Base-by-base conservation (phyloP, 139 green algal species). In the Pycnococcus provasolii region DNA sequence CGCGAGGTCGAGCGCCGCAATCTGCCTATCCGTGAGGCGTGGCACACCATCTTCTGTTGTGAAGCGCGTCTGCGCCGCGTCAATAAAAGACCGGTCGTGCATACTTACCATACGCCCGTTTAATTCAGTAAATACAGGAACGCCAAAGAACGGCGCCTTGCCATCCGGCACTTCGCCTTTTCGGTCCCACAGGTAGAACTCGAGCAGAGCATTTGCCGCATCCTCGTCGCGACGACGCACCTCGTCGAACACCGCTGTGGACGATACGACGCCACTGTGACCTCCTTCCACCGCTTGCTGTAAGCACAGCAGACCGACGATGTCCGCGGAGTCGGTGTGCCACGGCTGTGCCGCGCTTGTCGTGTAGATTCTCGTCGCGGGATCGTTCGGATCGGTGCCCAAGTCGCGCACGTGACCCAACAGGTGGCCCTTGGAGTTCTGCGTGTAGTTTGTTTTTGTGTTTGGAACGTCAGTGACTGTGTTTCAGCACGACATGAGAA, bases 401-500 rank as follows among this genome's bases (percentile, higher is more conserved):
- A 77, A 3, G 48, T 77, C 63, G 1, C 68, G 41, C 39, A 77
- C 71, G 68, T 74, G 59, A 1, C 82, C 82, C n/a, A 89, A 75
- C 53, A 89, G 53, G 74, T 89, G 83, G 0, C 76, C 83, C 64
- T 81, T 79, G 4, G 72, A 70, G 67, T 88, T 88, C 73, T 88
- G 81, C 15, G 70, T 61, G 53, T 73, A 67, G 0, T 11, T 55
- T 13, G 50, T 37, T 55, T 13, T 13, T 13, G 11, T 37, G 11
- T 55, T 55, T 11, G 50, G 50, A 37, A 0, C 13, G 13, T 37
- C 11, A 11, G 50, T 55, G 11, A 13, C 50, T 55, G 50, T 13
- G 50, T 55, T 13, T 55, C 11, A 55, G 11, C 11, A 37, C 11
- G 50, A 55, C 13, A 13, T 55, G 50, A 55, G 50, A 55, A 55